Percentiles rank a stretch among this genome's conserved stretches.
Conservation (phyloP, 2,329 filamentous ascomycete genomes). For the Ophiognomonia clavigignenti-juglandacearum region DNA sequence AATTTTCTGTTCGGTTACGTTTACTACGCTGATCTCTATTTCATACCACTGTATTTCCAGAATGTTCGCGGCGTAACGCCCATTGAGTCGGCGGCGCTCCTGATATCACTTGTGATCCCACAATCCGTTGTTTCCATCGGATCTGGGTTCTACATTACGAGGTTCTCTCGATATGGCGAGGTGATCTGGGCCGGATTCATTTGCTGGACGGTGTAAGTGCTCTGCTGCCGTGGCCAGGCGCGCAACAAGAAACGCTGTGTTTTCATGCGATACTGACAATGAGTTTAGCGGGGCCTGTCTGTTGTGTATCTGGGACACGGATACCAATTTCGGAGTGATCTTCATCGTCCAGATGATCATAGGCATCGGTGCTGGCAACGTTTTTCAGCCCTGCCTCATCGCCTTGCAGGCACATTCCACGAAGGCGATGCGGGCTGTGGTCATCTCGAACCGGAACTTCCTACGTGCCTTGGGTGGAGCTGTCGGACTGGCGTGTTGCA, state of each 20-base stretch:
- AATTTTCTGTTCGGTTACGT: conserved; percentile 50
- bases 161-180: conserved; percentile 45
- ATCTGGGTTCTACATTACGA: conserved; percentile 48
- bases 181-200: conserved; percentile 36
- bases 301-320: conserved; percentile 21
- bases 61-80: conserved; percentile 29
- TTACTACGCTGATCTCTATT: conserved; percentile 50
- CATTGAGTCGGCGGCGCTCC: conserved; percentile 40
- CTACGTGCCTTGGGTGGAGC: conserved; percentile 32
- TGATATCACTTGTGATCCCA: conserved; percentile 39
- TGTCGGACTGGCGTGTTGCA: conserved; percentile 23
- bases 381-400: conserved; percentile 32
- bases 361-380: conserved; percentile 30
- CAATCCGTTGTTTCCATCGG: conserved; percentile 36
- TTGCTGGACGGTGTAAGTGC: conserved; percentile 17
- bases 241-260: too few relatives aligned
- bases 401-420: conserved; percentile 32
- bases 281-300: conserved; percentile 30
- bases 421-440: conserved; percentile 31
- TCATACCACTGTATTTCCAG: conserved; percentile 51
- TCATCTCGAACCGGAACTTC: conserved; percentile 34
- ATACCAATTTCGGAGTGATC: conserved; percentile 24
- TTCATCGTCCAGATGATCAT: conserved; percentile 27
- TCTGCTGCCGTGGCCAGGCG: too few relatives aligned
- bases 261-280: too few relatives aligned